Base-by-base conservation (phyloP, 345 rosid species). In the Leavenworthia alabamica region DNA sequence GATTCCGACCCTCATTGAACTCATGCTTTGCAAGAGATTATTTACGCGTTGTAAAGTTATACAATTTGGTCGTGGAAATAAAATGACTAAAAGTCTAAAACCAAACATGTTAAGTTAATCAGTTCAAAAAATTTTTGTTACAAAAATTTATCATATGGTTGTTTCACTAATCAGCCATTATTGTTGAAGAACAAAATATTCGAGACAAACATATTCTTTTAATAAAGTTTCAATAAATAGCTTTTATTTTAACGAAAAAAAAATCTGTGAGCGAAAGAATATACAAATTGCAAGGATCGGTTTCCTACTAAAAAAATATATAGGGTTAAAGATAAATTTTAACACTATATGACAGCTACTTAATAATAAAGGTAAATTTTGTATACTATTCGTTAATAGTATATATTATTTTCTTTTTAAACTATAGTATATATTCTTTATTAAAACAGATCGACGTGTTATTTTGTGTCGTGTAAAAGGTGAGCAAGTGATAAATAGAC, bases 401-500 rank as follows among this genome's bases (percentile, higher is more conserved):
- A 35, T 3, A 37, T 4, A 32, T 4, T 32, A 4, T 4, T 5
- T 22, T n/a, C n/a, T n/a, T n/a, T n/a, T n/a, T n/a, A n/a, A n/a
- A n/a, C n/a, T n/a, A 5, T n/a, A 39, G 13, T 49, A 35, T 3
- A 37, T 4, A 32, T 4, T 32, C 11, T 4, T 5, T 22, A 45
- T 22, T 8, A 63, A 28, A 23, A 60, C 32, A 22, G 0, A n/a
- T n/a, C n/a, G n/a, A 26, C 8, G 27, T 16, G 27, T 19, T 17
- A 2, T 8, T 58, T 24, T 16, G 17, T 58, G 58, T 58, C 56
- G 65, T 49, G 19, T 19, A 47, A 67, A 67, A 48, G 57, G 58
- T 49, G 51, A 41, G n/a, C 43, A 41, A 58, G 59, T 40, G 71
- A 39, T 26, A 40, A 15, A 48, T 28, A 58, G 45, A 58, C 57